A percentile compares a stretch with the other conserved stretches of the same genome.
phyloP scores from a whole-genome alignment of 805 yeast species.

The Candida gorgasii region DNA sequence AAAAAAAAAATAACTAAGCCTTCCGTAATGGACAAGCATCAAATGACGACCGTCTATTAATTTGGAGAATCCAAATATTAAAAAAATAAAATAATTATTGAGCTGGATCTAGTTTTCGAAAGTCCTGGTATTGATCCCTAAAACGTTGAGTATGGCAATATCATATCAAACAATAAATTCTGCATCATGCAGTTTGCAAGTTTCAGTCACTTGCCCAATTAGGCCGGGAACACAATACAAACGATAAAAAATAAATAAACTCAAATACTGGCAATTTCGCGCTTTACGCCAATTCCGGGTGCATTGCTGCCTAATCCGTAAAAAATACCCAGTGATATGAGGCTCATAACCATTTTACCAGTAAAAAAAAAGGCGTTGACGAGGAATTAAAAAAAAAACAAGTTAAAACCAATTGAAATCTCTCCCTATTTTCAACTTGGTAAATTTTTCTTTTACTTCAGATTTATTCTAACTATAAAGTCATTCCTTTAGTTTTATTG shows the following conservation, averaged over 20 bases:
- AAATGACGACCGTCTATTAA: neutral
- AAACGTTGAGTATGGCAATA: neutral
- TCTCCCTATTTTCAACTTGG: conserved; percentile 1
- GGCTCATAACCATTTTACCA: conserved; percentile 6
- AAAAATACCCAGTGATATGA: conserved; percentile 2
- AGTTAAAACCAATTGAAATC: conserved; percentile 4
- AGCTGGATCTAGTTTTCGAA: no score
- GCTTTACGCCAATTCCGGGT: conserved; percentile 4
- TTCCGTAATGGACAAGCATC: neutral
- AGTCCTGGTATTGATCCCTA: neutral
- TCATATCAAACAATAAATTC: neutral
- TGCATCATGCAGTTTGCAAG: conserved; percentile 1
- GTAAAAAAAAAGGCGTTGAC: conserved; percentile 5
- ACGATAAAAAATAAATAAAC: neutral
- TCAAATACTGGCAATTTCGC: conserved; percentile 1
- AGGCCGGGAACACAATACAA: conserved; percentile 5
- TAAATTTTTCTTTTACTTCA: conserved; percentile 1
- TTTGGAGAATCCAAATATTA: no score
- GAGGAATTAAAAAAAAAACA: conserved; percentile 2
- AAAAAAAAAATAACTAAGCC: neutral
- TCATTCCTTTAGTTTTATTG: conserved; percentile 9
- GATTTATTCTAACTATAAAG: conserved; percentile 5
- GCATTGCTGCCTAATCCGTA: conserved; percentile 6
- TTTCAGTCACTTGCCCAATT: conserved; percentile 1
- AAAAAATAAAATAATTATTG: no score